These are phyloP conservation scores for Citrullus colocynthis DNA, from an alignment of 306 rosid genomes.

Conservation along the genomic window DNA sequence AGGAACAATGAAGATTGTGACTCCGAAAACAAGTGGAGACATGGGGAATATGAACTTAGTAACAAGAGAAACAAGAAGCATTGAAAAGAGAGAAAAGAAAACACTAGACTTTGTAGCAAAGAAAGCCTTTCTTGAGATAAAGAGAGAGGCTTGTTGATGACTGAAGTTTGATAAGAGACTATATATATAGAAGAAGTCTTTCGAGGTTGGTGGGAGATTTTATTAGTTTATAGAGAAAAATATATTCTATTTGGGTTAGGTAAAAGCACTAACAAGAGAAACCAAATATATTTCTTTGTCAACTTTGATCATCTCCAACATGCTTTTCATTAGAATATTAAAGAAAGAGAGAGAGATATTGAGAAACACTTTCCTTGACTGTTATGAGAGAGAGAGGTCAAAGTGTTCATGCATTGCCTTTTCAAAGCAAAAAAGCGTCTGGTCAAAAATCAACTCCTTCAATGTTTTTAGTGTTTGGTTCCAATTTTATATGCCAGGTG, in stretches of 20 bases:
- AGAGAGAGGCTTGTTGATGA: not conserved
- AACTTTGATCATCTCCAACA: constrained; percentile 3
- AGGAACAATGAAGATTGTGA: not conserved
- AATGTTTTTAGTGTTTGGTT: not conserved
- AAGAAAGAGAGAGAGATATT: not conserved
- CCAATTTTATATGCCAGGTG: not conserved
- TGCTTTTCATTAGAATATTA: not conserved
- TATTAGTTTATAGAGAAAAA: not conserved
- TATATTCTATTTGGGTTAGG: not conserved
- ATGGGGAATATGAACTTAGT: constrained; percentile 11
- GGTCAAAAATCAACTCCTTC: not conserved
- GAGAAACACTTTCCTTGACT: not conserved
- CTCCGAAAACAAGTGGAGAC: not conserved
- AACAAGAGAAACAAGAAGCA: not conserved
- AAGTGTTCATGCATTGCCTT: not conserved
- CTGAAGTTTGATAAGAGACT: not conserved
- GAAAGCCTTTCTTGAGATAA: not conserved
- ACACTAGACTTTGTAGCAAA: not conserved
- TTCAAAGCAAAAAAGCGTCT: not conserved
- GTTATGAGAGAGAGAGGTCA: not conserved
- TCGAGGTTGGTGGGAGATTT: not conserved
- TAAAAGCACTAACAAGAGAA: not conserved
- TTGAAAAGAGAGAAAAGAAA: not conserved
- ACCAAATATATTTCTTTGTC: not conserved
- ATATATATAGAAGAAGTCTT: not conserved